Base-by-base conservation (phyloP, 805 yeast genomes). In the Diddensiella transvaalensis region DNA sequence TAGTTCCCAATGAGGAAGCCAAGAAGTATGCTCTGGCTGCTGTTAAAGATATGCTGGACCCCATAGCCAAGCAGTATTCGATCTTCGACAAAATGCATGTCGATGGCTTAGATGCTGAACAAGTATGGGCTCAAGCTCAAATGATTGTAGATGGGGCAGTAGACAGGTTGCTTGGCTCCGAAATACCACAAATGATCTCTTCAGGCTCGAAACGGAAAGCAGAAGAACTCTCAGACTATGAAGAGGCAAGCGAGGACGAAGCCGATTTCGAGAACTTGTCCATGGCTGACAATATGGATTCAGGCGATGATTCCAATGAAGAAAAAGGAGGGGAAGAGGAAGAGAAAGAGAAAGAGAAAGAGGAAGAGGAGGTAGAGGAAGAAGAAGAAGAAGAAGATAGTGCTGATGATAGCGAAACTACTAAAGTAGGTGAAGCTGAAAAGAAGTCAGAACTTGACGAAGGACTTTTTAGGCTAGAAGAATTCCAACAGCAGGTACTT, bases 91-190 rank as follows among this genome's bases (percentile, higher is more conserved):
- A 87, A 62, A 75, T 91, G 18, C 80, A 83, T 57, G 75, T 85
- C 11, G 95, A 89, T 42, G 98, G 96, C 0, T 71, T 91, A 47
- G 96, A 87, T 64, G 82, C 96, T 21, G 77, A 84, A 35, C 98
- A 91, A 63, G 89, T 93, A 0, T 91, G 91, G 88, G 95, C 91
- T 48, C 98, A 91, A 67, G 83, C 87, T 1, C 87, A 86, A 65
- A 76, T 91, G 69, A 83, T 91, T 17, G 70, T 88, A 33, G 96
- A 89, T 50, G 84, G 83, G 4, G 84, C 85, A 10, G 80, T 83
- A 22, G 88, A 83, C 42, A 73, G 75, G 38, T 66, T 88, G 30
- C 62, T 86, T 61, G 74, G 72, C 47, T 78, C 73, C 17, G 74
- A 75, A 45, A 76, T 87, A 39, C 81, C 82, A 1, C 32, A 8